phyloP scores from a whole-genome alignment of 768 basidiomycete genomes.

The Boletus insuetus region DNA sequence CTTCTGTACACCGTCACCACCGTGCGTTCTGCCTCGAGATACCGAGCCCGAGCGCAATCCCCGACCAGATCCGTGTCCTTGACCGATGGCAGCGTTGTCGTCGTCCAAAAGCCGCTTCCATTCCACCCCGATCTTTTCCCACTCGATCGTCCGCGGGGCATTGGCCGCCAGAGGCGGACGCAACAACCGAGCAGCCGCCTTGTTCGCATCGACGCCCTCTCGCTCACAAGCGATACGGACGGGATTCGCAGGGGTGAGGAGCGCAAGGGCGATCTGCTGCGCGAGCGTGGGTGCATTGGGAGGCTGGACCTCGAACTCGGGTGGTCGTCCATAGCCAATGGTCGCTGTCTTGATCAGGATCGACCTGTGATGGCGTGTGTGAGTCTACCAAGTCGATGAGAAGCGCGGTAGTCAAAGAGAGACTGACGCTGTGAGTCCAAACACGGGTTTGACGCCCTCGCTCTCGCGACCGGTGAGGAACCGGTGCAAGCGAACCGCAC shows the following conservation, averaged over 20 bases:
- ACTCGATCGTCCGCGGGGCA: constrained; percentile 13
- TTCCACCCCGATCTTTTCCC: constrained; percentile 19
- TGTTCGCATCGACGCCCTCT: constrained; percentile 25
- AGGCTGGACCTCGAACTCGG: constrained; percentile 46
- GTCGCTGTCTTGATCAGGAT: constrained; percentile 51
- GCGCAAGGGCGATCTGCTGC: constrained; percentile 43
- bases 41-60: not conserved
- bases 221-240: constrained; percentile 25
- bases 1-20: not conserved
- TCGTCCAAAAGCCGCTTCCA: constrained; percentile 18
- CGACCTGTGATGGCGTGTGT: constrained; percentile 31
- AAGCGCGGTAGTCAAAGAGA: no score
- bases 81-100: not conserved
- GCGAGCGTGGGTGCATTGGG: constrained; percentile 39
- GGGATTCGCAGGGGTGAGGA: constrained; percentile 30
- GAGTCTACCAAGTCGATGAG: not conserved
- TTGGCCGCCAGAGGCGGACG: constrained; percentile 4
- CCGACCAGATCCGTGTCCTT: not conserved
- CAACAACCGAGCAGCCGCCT: constrained; percentile 16
- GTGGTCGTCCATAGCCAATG: constrained; percentile 45
- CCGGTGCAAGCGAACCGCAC: constrained; percentile 54
- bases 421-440: constrained; percentile 82
- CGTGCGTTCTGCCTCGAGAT: not conserved
- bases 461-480: constrained; percentile 87
- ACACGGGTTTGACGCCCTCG: constrained; percentile 85